Evolutionary conservation across 2,329 filamentous ascomycete species (phyloP).

Genomic region (Monosporascus sp.): DNA sequence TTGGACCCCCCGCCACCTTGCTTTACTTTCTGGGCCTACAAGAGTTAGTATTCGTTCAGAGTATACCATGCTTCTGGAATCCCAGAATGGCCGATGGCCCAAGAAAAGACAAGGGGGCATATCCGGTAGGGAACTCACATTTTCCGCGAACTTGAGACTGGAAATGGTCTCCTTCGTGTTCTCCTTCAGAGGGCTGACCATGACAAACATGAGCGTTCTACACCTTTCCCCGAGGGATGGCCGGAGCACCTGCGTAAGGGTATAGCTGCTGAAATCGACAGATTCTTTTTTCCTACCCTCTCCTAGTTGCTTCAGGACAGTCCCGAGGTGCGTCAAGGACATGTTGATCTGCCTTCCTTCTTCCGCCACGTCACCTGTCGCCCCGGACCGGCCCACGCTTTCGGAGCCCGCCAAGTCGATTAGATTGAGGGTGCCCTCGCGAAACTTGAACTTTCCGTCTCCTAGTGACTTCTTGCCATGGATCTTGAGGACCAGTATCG

Average conservation of each 20-base stretch:
- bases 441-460: constrained; percentile 68
- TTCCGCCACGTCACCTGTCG: constrained; percentile 80
- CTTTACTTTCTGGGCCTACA: constrained; percentile 1
- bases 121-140: constrained; percentile 50
- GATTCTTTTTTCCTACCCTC: constrained; percentile 66
- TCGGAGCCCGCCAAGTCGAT: constrained; percentile 95
- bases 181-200: constrained; percentile 87
- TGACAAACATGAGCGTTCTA: constrained; percentile 98
- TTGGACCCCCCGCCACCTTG: not conserved
- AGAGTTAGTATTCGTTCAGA: not conserved
- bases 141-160: constrained; percentile 92
- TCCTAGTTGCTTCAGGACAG: constrained; percentile 92
- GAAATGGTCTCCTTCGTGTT: constrained; percentile 92
- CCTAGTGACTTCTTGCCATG: constrained; percentile 59
- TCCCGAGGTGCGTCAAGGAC: constrained; percentile 83
- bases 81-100: too few species aligned
- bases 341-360: constrained; percentile 99
- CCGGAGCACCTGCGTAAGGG: constrained; percentile 92
- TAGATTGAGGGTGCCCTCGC: constrained; percentile 89
- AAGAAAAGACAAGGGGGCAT: not conserved
- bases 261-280: constrained; percentile 92
- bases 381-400: constrained; percentile 65
- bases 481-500: constrained; percentile 88
- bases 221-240: constrained; percentile 92
- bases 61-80: not conserved